Percentiles rank a stretch among this genome's conserved stretches.
Evolutionary conservation across 345 rosid species (phyloP).

Genomic region (Turnera subulata): DNA sequence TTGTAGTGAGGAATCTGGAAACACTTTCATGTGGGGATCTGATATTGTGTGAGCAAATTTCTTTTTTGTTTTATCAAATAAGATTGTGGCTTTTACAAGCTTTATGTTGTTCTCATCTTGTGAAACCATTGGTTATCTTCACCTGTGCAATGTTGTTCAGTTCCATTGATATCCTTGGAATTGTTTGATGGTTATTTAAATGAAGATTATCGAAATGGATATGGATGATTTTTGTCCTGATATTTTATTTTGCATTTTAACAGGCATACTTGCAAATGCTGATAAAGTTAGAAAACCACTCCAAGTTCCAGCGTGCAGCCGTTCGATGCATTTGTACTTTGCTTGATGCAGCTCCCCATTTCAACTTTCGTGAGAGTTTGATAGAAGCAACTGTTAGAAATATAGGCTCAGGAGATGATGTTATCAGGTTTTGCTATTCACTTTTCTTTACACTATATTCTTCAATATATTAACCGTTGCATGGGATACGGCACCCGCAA

Average conservation of each 20-base stretch:
- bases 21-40: too few species aligned
- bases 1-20: too few species aligned
- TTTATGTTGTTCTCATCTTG: too few species aligned
- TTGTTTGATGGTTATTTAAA: too few species aligned
- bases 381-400: conserved; percentile 63
- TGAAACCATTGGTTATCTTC: background rate
- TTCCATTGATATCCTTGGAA: background rate
- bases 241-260: conserved; percentile 7
- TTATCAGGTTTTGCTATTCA: conserved; percentile 52
- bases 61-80: too few species aligned
- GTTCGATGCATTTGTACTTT: conserved; percentile 70
- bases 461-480: too few species aligned
- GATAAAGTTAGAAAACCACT: conserved; percentile 45
- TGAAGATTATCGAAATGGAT: background rate
- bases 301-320: conserved; percentile 58
- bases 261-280: conserved; percentile 82
- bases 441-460: background rate
- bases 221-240: conserved; percentile 8
- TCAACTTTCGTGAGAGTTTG: conserved; percentile 76
- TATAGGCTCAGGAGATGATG: conserved; percentile 75
- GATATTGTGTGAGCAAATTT: too few species aligned
- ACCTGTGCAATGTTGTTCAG: background rate
- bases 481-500: too few species aligned
- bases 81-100: too few species aligned
- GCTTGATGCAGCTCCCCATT: conserved; percentile 88